Conservation (phyloP, 495 filamentous ascomycete species). For the Penicillium desertorum region DNA sequence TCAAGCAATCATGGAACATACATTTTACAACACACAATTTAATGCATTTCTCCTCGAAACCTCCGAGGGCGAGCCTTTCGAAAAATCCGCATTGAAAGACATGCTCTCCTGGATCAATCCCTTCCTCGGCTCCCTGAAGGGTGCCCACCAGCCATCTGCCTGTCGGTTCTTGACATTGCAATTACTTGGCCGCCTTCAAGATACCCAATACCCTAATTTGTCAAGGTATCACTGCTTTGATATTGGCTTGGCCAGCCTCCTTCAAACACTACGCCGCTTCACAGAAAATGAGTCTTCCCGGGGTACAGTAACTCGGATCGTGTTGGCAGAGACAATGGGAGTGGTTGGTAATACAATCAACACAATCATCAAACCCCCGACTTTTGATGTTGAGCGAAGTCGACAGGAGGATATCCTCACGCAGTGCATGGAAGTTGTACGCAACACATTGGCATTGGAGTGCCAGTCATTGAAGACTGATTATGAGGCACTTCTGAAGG, state of each 20-base stretch:
- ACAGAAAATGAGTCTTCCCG: slow-evolving; percentile 50
- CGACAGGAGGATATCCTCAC: slow-evolving; percentile 38
- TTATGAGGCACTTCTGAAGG: slow-evolving; percentile 61
- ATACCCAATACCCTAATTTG: slow-evolving; percentile 42
- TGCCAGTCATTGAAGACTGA: slow-evolving; percentile 71
- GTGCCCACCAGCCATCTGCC: slow-evolving; percentile 66
- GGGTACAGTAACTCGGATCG: slow-evolving; percentile 52
- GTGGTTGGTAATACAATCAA: slow-evolving; percentile 50
- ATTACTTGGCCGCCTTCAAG: slow-evolving; percentile 66
- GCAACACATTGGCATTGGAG: slow-evolving; percentile 70
- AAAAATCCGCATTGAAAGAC: slow-evolving; percentile 56
- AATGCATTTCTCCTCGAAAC: slow-evolving; percentile 56
- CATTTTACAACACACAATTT: slow-evolving; percentile 71
- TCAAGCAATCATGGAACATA: slow-evolving; percentile 68
- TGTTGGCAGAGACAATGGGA: slow-evolving; percentile 53
- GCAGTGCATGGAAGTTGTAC: slow-evolving; percentile 62
- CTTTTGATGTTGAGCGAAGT: slow-evolving; percentile 38
- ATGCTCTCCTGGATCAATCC: slow-evolving; percentile 70
- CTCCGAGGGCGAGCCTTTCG: slow-evolving; percentile 53
- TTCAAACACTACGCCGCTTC: slow-evolving; percentile 53
- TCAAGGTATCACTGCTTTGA: slow-evolving; percentile 52
- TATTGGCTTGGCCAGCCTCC: slow-evolving; percentile 49
- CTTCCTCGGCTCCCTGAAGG: slow-evolving; percentile 73
- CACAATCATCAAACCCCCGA: slow-evolving; percentile 44
- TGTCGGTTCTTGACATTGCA: slow-evolving; percentile 69